These are phyloP conservation scores for Graphilbum sp. DNA, from an alignment of 2,329 filamentous ascomycete species.

Conservation along the genomic window DNA sequence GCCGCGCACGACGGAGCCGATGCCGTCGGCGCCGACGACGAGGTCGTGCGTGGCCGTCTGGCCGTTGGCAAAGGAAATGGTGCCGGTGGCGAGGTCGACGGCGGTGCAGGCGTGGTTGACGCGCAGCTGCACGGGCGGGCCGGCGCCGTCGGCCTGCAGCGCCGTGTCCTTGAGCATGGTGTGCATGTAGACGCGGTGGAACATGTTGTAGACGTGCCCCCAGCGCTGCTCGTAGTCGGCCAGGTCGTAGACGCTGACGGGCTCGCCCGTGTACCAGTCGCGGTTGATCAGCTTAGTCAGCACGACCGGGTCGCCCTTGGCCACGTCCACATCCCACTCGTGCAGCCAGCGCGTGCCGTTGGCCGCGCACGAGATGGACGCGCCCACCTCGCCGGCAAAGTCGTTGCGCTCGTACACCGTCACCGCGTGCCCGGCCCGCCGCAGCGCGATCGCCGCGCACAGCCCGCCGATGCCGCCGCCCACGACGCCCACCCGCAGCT, in stretches of 20 bases:
- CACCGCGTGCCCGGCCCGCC: conserved; percentile 28
- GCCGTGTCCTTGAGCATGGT: conserved; percentile 47
- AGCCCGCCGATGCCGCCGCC: conserved; percentile 33
- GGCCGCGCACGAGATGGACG: conserved; percentile 50
- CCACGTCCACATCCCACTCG: conserved; percentile 49
- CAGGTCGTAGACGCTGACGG: conserved; percentile 45
- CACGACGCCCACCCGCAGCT: conserved; percentile 20
- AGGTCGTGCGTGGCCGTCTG: conserved; percentile 35
- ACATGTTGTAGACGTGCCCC: conserved; percentile 28
- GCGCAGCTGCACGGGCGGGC: conserved; percentile 32
- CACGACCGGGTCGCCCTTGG: conserved; percentile 47
- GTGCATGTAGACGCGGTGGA: conserved; percentile 54
- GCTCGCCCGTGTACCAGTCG: conserved; percentile 54
- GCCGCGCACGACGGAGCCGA: conserved; percentile 47
- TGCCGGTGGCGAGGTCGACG: conserved; percentile 34
- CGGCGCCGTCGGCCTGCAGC: conserved; percentile 32
- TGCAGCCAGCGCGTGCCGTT: conserved; percentile 56
- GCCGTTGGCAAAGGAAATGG: conserved; percentile 37
- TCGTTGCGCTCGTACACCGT: conserved; percentile 52
- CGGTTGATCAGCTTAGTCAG: conserved; percentile 50
- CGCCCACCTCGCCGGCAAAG: conserved; percentile 51
- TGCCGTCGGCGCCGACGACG: conserved; percentile 48
- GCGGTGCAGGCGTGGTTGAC: conserved; percentile 35
- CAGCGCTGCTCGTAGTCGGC: conserved; percentile 41
- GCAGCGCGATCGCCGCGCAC: conserved; percentile 27